A percentile compares a stretch with the other conserved stretches of the same genome.
Conservation (phyloP, 768 basidiomycete species). For the Dentipellis fragilis region DNA sequence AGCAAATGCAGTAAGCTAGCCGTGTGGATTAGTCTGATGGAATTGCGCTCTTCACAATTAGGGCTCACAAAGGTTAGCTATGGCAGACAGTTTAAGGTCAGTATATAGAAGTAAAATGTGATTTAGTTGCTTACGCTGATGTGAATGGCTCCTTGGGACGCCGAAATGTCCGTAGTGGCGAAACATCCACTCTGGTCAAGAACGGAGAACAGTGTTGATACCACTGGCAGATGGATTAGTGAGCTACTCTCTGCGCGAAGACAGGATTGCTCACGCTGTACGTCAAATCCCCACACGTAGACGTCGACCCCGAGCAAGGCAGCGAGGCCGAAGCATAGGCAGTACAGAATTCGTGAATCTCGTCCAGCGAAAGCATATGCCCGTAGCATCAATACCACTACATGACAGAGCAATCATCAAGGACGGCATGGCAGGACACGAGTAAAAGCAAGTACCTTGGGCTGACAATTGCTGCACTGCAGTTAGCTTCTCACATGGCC, state of each 20-base stretch:
- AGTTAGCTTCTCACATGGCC: neutral
- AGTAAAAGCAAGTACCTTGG: neutral
- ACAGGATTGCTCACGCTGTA: neutral
- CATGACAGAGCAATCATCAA: neutral
- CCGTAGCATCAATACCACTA: conserved; percentile 11
- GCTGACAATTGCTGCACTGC: neutral
- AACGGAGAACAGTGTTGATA: neutral
- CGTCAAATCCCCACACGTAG: neutral
- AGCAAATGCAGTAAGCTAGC: neutral
- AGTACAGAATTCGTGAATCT: neutral
- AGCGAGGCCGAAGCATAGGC: neutral
- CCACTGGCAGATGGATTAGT: neutral
- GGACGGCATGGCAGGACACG: neutral
- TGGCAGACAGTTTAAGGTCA: neutral
- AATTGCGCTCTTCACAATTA: neutral
- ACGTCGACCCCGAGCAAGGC: neutral
- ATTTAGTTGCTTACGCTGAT: neutral
- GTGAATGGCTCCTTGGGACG: neutral
- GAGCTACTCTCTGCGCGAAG: neutral
- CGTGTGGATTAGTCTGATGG: neutral
- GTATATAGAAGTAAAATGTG: neutral
- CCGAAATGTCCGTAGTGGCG: neutral
- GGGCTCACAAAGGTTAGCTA: neutral
- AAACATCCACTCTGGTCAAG: neutral
- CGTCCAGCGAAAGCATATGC: conserved; percentile 10